Percentiles rank a stretch among this genome's conserved stretches.
Conservation (phyloP, 495 filamentous ascomycete genomes). For the Penicillium alfredii region DNA sequence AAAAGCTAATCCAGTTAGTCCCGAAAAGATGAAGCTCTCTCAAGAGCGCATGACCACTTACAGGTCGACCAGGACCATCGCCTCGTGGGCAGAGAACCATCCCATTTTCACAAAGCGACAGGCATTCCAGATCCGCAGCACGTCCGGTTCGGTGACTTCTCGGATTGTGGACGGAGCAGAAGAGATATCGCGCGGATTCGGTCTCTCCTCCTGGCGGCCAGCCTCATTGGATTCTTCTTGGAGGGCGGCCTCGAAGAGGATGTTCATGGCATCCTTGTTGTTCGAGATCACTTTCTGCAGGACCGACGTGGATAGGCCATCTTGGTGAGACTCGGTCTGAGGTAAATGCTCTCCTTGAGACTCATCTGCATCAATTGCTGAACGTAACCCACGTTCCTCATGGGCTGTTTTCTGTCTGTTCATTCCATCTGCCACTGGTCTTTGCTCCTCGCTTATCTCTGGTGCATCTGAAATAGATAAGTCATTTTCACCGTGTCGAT, state of each 20-base stretch:
- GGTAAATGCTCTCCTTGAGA: background rate
- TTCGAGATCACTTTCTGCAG: conserved; percentile 20
- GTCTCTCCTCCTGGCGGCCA: background rate
- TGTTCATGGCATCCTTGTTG: conserved; percentile 32
- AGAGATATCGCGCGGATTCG: background rate
- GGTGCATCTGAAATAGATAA: too few species aligned
- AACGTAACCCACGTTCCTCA: background rate
- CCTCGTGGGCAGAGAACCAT: conserved; percentile 38
- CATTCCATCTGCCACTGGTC: background rate
- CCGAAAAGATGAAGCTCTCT: background rate
- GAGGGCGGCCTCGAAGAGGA: conserved; percentile 32
- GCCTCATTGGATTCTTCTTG: conserved; percentile 1
- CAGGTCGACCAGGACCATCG: conserved; percentile 24
- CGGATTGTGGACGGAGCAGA: background rate
- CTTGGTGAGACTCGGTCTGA: conserved; percentile 3
- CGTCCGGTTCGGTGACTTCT: conserved; percentile 11
- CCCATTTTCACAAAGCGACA: conserved; percentile 40
- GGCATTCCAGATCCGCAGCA: conserved; percentile 29
- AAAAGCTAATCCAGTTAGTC: conserved; percentile 20
- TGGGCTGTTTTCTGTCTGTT: background rate
- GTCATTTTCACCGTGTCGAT: too few species aligned
- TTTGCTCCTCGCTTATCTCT: too few species aligned
- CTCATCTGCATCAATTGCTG: background rate
- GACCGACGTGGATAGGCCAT: conserved; percentile 12
- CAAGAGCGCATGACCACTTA: conserved; percentile 2